Evolutionary conservation across 1,284 basidiomycete genomes (phyloP), one percentile per base, ranked within the genome.

Genomic region (Fomitopsis schrenkii): DNA sequence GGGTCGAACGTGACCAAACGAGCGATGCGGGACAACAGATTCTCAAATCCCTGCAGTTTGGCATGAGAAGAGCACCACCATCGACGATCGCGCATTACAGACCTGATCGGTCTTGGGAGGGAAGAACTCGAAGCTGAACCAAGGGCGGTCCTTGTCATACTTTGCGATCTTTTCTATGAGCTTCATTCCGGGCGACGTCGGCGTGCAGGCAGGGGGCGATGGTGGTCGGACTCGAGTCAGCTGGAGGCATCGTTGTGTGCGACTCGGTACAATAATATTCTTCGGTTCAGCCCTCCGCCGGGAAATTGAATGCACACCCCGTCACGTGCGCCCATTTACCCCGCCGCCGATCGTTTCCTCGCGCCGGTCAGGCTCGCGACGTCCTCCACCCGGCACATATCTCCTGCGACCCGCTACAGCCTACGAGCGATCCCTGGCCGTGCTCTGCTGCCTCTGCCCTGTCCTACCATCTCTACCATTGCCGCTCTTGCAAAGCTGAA

Each of bases 121-220:
- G 72, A 98, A 98, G 83, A 97, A 98, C 74, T 97, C 94, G 76
- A 95, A 91, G 9, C 92, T 90, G 74, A 88, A 95, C 74, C 94
- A 94, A 0, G 93, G 90, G 19, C 74, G 77, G 3, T 72, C 64
- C 9, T 77, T 68, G 28, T 74, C 64, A 60, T 79, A 76, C 15
- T 71, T 65, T 1, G 75, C 69, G 62, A 93, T 83, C 72, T 88
- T 90, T 63, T 91, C 84, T 1, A 79, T 76, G 56, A 93, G 72
- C 76, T 90, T 91, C 90, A 92, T 92, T 9, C 22, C 55, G 36
- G 17, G 40, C n/a, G 12, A 48, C 17, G 35, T 30, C 30, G 59
- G 41, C 45, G 12, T 4, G 40, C 30, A 38, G 58, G 35, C 19
- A 42, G 30, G 46, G 61, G 19, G 40, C 57, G 60, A 52, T 50